Conservation (phyloP, 345 rosid species). For the Hibiscus tridactylites region DNA sequence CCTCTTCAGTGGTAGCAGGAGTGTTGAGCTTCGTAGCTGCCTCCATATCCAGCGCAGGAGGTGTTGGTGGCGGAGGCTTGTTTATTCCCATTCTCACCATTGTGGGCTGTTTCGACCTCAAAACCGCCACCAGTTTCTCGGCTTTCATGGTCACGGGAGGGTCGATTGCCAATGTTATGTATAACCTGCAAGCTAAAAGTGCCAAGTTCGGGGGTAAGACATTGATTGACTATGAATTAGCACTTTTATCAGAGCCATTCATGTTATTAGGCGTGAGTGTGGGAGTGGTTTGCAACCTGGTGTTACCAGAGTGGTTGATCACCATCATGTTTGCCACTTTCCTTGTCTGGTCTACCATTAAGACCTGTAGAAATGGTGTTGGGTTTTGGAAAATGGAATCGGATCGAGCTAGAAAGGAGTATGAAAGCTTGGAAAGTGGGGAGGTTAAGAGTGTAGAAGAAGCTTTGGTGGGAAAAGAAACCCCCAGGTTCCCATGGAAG, state of each 20-base stretch:
- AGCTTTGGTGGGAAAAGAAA: constrained; percentile 34
- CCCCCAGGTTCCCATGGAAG: constrained; percentile 48
- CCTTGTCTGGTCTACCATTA: constrained; percentile 66
- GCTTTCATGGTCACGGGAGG: constrained; percentile 96
- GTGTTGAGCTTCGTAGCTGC: constrained; percentile 58
- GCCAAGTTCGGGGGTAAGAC: constrained; percentile 35
- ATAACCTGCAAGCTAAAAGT: constrained; percentile 31
- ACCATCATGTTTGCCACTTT: constrained; percentile 59
- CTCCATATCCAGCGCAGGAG: constrained; percentile 14
- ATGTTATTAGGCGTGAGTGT: constrained; percentile 81
- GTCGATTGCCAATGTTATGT: constrained; percentile 64
- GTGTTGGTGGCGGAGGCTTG: not conserved
- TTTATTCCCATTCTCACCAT: not conserved
- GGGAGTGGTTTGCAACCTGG: constrained; percentile 67
- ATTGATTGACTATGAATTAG: constrained; percentile 60
- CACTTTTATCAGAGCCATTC: constrained; percentile 74
- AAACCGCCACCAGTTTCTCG: constrained; percentile 68
- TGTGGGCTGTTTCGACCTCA: not conserved
- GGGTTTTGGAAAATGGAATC: constrained; percentile 59
- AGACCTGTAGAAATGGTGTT: constrained; percentile 64
- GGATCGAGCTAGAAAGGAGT: constrained; percentile 22
- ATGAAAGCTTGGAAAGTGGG: constrained; percentile 28
- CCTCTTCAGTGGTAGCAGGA: constrained; percentile 39
- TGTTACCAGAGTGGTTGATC: constrained; percentile 83
- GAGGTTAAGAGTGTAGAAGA: constrained; percentile 19